A percentile compares a stretch with the other conserved stretches of the same genome.
Conservation (phyloP, 805 yeast species). For the Pichia pseudocactophila region DNA sequence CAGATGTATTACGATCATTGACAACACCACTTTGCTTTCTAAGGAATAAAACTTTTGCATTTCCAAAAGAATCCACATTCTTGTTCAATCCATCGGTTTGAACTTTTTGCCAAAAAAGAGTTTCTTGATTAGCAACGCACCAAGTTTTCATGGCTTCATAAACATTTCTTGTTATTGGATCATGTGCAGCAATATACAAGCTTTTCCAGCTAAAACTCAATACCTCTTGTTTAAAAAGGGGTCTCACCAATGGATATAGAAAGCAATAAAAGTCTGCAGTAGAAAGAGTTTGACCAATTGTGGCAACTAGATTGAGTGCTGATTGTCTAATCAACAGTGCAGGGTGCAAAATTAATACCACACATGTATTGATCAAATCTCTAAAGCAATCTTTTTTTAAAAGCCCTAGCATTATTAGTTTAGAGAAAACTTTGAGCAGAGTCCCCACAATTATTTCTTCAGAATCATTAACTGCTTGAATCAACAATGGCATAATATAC, state of each 20-base stretch:
- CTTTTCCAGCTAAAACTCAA: conserved; percentile 57
- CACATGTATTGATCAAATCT: conserved; percentile 43
- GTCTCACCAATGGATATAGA: conserved; percentile 70
- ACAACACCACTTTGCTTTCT: conserved; percentile 15
- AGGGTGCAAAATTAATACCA: conserved; percentile 70
- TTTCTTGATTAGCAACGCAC: conserved; percentile 56
- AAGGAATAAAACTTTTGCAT: conserved; percentile 29
- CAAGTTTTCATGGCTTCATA: conserved; percentile 59
- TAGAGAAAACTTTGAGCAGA: conserved; percentile 52
- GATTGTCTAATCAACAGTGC: conserved; percentile 77
- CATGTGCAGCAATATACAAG: conserved; percentile 56
- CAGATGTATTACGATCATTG: not conserved
- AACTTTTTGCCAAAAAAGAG: conserved; percentile 72
- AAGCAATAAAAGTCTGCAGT: conserved; percentile 79
- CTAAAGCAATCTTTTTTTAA: conserved; percentile 42
- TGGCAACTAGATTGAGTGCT: conserved; percentile 49
- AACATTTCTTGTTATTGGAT: conserved; percentile 57
- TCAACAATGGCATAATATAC: conserved; percentile 73
- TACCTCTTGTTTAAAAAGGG: conserved; percentile 71
- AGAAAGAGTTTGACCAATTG: conserved; percentile 52
- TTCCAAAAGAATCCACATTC: conserved; percentile 37
- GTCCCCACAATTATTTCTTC: conserved; percentile 74
- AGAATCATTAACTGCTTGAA: conserved; percentile 75
- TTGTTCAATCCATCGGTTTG: conserved; percentile 7
- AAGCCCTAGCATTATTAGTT: conserved; percentile 48